Evolutionary conservation across 2,329 filamentous ascomycete genomes (phyloP), one percentile per base, ranked within the genome.

Genomic region (Fusarium multiceps): DNA sequence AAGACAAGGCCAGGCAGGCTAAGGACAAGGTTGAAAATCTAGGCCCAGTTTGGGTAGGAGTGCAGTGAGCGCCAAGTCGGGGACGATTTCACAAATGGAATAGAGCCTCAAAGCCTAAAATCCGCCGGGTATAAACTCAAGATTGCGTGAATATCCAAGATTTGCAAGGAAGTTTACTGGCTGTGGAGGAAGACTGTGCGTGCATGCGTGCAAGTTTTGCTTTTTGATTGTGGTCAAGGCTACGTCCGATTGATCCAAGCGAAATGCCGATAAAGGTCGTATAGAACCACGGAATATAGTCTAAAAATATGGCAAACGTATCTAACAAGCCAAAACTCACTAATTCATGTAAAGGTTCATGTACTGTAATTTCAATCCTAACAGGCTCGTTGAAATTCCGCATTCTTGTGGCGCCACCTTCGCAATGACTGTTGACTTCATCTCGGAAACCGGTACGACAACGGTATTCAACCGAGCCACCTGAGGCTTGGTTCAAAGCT

Each of bases 61-160:
- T 58, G 55, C 55, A 71, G 63, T 49, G 50, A 64, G 57, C 48
- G 67, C 72, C 67, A 71, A 69, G 67, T 74, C 67, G 62, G 68
- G 63, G 67, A 63, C 55, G 54, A 67, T 64, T 68, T 55, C 68
- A 46, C 47, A 70, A 70, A 70, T 55, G 68, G 68, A 71, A 71
- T 64, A 67, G 67, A 70, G 66, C 66, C 62, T 70, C 53, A 67
- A 55, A 42, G 47, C 34, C 41, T 59, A 66, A 42, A 59, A 49
- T 27, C 63, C 55, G 55, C 55, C 61, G 61, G 63, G 32, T 66
- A 66, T 66, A 66, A 66, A 40, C 42, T 48, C 34, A 58, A 43
- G 18, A 48, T 59, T 69, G 71, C 66, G 56, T 63, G 61, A 71
- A 69, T 60, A 49, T 58, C n/a, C 61, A 63, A 49, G 58, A 59